Base-by-base conservation (phyloP, 1,284 basidiomycete species). In the Fomitopsis betulina region DNA sequence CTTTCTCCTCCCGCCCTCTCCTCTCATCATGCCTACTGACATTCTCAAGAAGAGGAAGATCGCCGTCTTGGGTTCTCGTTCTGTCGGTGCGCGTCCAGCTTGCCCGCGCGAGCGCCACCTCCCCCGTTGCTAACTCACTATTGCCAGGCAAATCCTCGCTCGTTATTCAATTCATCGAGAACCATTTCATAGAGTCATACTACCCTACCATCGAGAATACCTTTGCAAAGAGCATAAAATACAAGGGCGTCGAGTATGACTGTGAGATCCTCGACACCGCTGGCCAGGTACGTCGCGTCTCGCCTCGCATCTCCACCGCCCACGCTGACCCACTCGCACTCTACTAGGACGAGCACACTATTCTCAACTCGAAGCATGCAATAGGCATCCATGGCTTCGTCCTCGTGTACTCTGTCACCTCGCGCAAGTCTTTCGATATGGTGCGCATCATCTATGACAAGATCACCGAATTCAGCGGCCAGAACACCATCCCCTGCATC, bases 201-300 rank as follows among this genome's bases (percentile, higher is more conserved):
- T 96, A 94, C 74, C 96, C 96, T 21, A 98, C 96, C 61, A 98
- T 98, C 72, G 96, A 98, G 75, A 86, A 82, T 66, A 93, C 91
- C 47, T 93, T 93, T 72, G 82, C 86, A 63, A 98, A 97, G 81
- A 83, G 80, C 51, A 84, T 98, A 74, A 84, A 83, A 64, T 86
- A 90, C 79, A 90, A 91, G 61, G 93, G 93, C 56, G 79, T 84
- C 47, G 89, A 95, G 65, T 98, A 93, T 70, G 86, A 94, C 64
- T 94, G 94, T 78, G 95, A 98, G 78, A 98, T 99, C 77, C 94
- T 99, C 70, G 97, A 99, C 76, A 98, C 96, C 60, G 97, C 97
- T 57, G 97, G 97, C 52, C 95, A 99, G 84, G 89, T 84, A 51
- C 55, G 68, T 64, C 59, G 57, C 23, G 60, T 27, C 53, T 4